These are phyloP conservation scores for Epithele typhae DNA, from an alignment of 768 basidiomycete genomes.

Conservation along the genomic window DNA sequence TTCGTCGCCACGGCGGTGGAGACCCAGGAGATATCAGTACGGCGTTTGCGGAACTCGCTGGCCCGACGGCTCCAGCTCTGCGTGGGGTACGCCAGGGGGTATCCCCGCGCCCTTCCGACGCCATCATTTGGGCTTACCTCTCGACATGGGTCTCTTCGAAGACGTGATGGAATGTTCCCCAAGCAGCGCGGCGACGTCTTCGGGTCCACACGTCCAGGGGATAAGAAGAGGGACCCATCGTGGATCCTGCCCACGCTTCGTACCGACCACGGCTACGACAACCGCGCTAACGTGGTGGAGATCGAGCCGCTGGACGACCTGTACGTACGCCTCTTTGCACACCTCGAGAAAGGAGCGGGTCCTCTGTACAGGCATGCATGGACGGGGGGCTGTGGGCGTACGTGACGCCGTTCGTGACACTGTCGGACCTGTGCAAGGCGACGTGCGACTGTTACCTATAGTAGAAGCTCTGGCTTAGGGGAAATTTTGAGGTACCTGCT, in stretches of 20 bases:
- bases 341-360: background rate
- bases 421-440: constrained; percentile 13
- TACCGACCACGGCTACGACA: constrained; percentile 34
- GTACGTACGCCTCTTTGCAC: constrained; percentile 30
- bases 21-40: constrained; percentile 1
- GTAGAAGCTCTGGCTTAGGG: no score
- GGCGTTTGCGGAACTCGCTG: constrained; percentile 22
- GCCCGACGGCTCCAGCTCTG: constrained; percentile 32
- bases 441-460: no score
- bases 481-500: no score
- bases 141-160: constrained; percentile 9
- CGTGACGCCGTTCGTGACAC: constrained; percentile 18
- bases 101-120: constrained; percentile 13
- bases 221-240: background rate
- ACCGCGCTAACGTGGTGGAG: constrained; percentile 28
- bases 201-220: background rate
- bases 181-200: constrained; percentile 25
- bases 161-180: constrained; percentile 26
- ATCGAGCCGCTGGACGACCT: constrained; percentile 24
- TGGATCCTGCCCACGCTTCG: constrained; percentile 9
- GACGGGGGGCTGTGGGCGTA: constrained; percentile 29
- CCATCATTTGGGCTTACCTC: background rate
- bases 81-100: constrained; percentile 22
- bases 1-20: constrained; percentile 6
- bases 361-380: constrained; percentile 29